Conservation (phyloP, 2,329 filamentous ascomycete genomes). For the Sodiomyces alkalinus region DNA sequence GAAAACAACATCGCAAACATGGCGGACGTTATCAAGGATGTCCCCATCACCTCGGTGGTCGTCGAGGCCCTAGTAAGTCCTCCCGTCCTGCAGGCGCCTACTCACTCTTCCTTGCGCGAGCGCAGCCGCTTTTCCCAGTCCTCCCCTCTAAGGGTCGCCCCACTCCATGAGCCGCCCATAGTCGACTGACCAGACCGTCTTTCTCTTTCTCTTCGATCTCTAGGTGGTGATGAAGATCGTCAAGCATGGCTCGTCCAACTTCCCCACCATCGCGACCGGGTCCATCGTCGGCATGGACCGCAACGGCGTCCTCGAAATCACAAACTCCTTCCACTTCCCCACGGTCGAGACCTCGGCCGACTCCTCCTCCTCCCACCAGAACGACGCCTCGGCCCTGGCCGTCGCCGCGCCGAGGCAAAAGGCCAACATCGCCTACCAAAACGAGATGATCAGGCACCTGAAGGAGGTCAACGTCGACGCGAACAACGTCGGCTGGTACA, state of each 20-base stretch:
- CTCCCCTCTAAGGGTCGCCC: constrained; percentile 11
- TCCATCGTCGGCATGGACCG: constrained; percentile 89
- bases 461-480: constrained; percentile 97
- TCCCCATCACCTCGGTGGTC: constrained; percentile 73
- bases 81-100: too few relatives aligned
- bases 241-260: constrained; percentile 79
- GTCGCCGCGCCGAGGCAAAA: constrained; percentile 86
- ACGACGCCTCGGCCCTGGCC: constrained; percentile 58
- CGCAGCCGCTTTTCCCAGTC: too few relatives aligned
- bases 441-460: constrained; percentile 92
- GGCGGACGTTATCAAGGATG: constrained; percentile 47
- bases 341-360: constrained; percentile 55
- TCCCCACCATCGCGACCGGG: constrained; percentile 80
- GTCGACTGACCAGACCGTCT: too few relatives aligned
- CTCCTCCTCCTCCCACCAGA: constrained; percentile 54
- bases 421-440: constrained; percentile 75
- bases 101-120: too few relatives aligned
- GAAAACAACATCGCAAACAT: constrained; percentile 25
- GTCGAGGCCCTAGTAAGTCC: constrained; percentile 78
- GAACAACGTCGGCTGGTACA: constrained; percentile 98
- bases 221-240: constrained; percentile 96
- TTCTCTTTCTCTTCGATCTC: too few relatives aligned
- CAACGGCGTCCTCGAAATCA: constrained; percentile 69
- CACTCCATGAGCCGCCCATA: too few relatives aligned
- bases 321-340: constrained; percentile 91